Base-by-base conservation (phyloP, 305 asterid genomes). In the Andrographis paniculata region DNA sequence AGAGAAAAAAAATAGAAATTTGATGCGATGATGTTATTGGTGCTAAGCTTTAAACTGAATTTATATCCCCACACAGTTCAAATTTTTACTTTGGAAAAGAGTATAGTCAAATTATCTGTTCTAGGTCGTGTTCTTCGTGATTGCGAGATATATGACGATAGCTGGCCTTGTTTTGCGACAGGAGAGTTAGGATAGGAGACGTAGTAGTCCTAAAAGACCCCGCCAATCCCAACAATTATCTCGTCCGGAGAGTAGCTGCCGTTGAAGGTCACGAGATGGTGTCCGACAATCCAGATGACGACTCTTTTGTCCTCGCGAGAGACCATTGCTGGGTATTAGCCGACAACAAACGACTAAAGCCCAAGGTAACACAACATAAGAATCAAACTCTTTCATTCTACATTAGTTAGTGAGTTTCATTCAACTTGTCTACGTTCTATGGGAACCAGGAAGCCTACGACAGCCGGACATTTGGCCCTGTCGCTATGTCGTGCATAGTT, bases 191-290 rank as follows among this genome's bases (percentile, higher is more conserved):
- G 52, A 76, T 88, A 43, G 95, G 94, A 48, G 97, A 88, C 49
- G 85, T 88, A 60, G 87, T 84, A 39, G 77, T 88, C 65, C 50
- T 82, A 48, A 77, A 68, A 76, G 93, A 84, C 69, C 97, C 95
- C 43, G 53, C 45, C 45, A 60, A 77, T 52, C 52, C 70, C 0
- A 68, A 61, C 49, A 70, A 65, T 60, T 70, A 47, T 61, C 79
- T 88, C 53, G 94, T 88, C 19, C 70, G 97, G 64, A 77, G 97
- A 71, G 62, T 88, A 68, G 79, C 95, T 61, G 97, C 93, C n/a
- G 45, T 62, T 40, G 89, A 79, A 84, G 95, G 94, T 53, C 61
- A 68, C 45, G 95, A 84, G 70, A 84, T 88, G 94, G 87, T 58
- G 28, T 88, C 97, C 9, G 79, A 79, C 56, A 77, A 66, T 23